Evolutionary conservation across 768 basidiomycete genomes (phyloP).

Genomic region (Termitomyces heimii): DNA sequence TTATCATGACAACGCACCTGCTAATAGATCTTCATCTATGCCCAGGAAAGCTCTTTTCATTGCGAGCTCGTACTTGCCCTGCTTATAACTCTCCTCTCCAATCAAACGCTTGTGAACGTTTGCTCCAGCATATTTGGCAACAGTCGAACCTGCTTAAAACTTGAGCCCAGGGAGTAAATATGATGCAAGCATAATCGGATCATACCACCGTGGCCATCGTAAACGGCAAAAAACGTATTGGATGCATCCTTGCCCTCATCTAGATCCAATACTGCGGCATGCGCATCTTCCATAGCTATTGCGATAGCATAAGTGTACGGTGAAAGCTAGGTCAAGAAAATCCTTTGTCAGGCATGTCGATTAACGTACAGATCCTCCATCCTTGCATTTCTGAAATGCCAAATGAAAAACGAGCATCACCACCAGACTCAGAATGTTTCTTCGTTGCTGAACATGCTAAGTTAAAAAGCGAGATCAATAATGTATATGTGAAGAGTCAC

Average conservation of each 20-base stretch:
- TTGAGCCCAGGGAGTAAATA: slow-evolving; percentile 6
- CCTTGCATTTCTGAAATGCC: slow-evolving; percentile 97
- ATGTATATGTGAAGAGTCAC: slow-evolving; percentile 32
- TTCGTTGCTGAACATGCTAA: slow-evolving; percentile 52
- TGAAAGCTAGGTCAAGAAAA: background rate
- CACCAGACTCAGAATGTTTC: slow-evolving; percentile 73
- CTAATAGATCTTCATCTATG: slow-evolving; percentile 90
- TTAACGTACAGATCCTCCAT: slow-evolving; percentile 90
- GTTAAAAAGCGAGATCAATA: slow-evolving; percentile 7
- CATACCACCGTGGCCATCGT: slow-evolving; percentile 96
- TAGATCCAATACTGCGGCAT: slow-evolving; percentile 68
- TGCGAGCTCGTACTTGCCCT: slow-evolving; percentile 66
- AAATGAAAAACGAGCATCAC: slow-evolving; percentile 65
- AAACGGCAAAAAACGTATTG: slow-evolving; percentile 92
- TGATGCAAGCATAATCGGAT: slow-evolving; percentile 5
- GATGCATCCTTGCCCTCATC: slow-evolving; percentile 41
- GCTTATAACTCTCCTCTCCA: slow-evolving; percentile 64
- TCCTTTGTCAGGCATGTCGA: slow-evolving; percentile 3
- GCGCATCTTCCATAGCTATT: slow-evolving; percentile 96
- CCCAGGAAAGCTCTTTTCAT: slow-evolving; percentile 88
- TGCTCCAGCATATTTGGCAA: slow-evolving; percentile 83
- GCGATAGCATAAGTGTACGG: slow-evolving; percentile 1
- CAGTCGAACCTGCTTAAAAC: slow-evolving; percentile 55
- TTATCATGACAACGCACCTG: slow-evolving; percentile 43
- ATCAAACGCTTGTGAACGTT: slow-evolving; percentile 76